Evolutionary conservation across 1,284 basidiomycete genomes (phyloP).

Genomic region (Leucoagaricus sp.): DNA sequence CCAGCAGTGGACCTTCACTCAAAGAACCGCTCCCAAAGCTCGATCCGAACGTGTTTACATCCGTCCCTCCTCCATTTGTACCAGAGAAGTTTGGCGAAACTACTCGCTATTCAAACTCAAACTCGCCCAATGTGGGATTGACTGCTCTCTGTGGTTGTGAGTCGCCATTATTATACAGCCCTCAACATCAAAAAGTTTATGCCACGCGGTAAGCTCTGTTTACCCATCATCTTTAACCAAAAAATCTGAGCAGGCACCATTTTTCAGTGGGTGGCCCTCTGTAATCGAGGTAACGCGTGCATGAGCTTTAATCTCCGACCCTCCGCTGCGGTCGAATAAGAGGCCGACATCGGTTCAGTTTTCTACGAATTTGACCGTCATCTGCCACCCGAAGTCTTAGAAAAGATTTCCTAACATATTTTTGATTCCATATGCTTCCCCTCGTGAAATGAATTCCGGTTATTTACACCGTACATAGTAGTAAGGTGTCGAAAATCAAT

Average conservation of each 20-base stretch:
- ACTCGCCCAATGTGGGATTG: slow-evolving; percentile 36
- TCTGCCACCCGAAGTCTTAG: too few species aligned
- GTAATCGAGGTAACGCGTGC: slow-evolving; percentile 37
- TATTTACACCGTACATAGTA: too few species aligned
- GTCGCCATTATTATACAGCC: neutral
- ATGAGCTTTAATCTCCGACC: slow-evolving; percentile 10
- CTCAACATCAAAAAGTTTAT: slow-evolving; percentile 36
- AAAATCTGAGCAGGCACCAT: neutral
- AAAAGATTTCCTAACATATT: too few species aligned
- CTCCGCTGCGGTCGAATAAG: too few species aligned
- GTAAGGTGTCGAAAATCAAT: too few species aligned
- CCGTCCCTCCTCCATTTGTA: slow-evolving; percentile 34
- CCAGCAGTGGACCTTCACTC: slow-evolving; percentile 22
- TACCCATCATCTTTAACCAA: neutral
- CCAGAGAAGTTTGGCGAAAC: slow-evolving; percentile 37
- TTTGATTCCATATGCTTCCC: too few species aligned
- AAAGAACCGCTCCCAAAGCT: slow-evolving; percentile 26
- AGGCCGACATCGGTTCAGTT: too few species aligned
- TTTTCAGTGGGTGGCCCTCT: slow-evolving; percentile 34
- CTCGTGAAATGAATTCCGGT: too few species aligned
- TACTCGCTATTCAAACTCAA: slow-evolving; percentile 34
- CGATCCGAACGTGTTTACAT: slow-evolving; percentile 28
- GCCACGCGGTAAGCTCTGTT: slow-evolving; percentile 28
- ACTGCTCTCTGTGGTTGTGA: slow-evolving; percentile 35
- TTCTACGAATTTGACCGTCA: too few species aligned